These are phyloP conservation scores for Dissophora globulifera DNA, from an alignment of 192 early-diverging fungal genomes.

Conservation along the genomic window DNA sequence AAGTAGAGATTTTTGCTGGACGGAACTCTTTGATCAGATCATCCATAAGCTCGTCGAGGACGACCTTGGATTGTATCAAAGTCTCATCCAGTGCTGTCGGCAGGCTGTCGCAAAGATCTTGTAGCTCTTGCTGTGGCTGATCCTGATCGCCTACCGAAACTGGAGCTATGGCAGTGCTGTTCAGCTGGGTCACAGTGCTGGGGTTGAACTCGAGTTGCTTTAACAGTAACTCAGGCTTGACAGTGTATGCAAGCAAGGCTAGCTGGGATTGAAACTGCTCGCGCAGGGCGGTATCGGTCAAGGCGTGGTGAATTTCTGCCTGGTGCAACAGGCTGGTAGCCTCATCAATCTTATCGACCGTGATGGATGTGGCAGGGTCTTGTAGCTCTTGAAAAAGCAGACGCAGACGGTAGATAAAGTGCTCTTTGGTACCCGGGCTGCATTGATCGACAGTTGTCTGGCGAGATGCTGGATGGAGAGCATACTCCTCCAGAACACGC, in stretches of 20 bases:
- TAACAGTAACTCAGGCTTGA: slow-evolving; percentile 21
- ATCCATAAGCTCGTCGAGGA: slow-evolving; percentile 1
- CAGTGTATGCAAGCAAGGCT: slow-evolving; percentile 20
- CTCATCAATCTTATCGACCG: slow-evolving; percentile 2
- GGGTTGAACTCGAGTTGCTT: slow-evolving; percentile 21
- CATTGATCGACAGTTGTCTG: background rate
- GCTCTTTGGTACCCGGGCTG: background rate
- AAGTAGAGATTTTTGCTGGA: background rate
- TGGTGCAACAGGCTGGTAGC: too few species aligned
- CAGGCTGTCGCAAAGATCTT: slow-evolving; percentile 15
- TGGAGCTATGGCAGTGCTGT: too few species aligned
- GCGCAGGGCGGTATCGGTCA: too few species aligned
- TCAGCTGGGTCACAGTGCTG: slow-evolving; percentile 6
- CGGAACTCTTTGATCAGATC: background rate
- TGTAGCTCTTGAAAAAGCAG: slow-evolving; percentile 24
- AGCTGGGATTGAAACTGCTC: slow-evolving; percentile 14
- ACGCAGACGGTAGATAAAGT: slow-evolving; percentile 12
- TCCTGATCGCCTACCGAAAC: too few species aligned
- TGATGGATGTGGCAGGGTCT: slow-evolving; percentile 9
- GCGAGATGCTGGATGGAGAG: slow-evolving; percentile 33
- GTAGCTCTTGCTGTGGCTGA: background rate
- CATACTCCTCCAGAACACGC: slow-evolving; percentile 23
- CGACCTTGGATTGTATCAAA: background rate
- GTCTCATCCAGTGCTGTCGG: slow-evolving; percentile 9
- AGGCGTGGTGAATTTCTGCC: too few species aligned